Evolutionary conservation across 148 eudicot species (phyloP).

Genomic region (Talinum fruticosum): DNA sequence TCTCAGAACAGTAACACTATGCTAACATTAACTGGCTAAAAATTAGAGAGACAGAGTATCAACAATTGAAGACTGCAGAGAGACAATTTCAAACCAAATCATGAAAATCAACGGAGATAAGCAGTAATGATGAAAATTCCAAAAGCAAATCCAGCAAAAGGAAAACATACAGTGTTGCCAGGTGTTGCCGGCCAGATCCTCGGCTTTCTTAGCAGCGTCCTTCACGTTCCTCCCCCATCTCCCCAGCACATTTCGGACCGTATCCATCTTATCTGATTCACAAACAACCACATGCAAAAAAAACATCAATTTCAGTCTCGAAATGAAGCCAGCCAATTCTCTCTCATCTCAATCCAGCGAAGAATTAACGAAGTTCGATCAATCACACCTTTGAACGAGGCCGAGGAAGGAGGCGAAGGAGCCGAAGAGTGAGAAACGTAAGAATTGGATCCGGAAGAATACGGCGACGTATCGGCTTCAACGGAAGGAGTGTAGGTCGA

Average conservation of each 20-base stretch:
- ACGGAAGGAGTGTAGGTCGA: conserved; percentile 31
- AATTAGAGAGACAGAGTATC: neutral
- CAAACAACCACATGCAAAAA: neutral
- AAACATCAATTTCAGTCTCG: neutral
- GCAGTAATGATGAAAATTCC: neutral
- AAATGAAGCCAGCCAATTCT: neutral
- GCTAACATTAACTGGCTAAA: neutral
- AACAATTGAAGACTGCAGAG: neutral
- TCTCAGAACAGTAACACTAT: neutral
- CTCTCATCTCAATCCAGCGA: neutral
- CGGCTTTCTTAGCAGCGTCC: conserved; percentile 79
- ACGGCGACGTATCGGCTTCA: conserved; percentile 26
- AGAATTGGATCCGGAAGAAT: conserved; percentile 29
- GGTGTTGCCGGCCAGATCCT: conserved; percentile 83
- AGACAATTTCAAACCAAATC: neutral
- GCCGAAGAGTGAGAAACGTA: conserved; percentile 34
- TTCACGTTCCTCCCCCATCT: conserved; percentile 85
- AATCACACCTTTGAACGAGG: conserved; percentile 46
- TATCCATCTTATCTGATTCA: conserved; percentile 58
- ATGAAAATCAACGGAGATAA: neutral
- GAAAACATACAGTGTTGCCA: conserved; percentile 82
- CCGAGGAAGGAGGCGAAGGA: conserved; percentile 22
- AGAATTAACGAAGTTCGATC: neutral
- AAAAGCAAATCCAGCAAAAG: neutral
- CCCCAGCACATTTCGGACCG: conserved; percentile 59